These are phyloP conservation scores for Mycena capillaripes DNA, from an alignment of 768 basidiomycete species.

Conservation along the genomic window DNA sequence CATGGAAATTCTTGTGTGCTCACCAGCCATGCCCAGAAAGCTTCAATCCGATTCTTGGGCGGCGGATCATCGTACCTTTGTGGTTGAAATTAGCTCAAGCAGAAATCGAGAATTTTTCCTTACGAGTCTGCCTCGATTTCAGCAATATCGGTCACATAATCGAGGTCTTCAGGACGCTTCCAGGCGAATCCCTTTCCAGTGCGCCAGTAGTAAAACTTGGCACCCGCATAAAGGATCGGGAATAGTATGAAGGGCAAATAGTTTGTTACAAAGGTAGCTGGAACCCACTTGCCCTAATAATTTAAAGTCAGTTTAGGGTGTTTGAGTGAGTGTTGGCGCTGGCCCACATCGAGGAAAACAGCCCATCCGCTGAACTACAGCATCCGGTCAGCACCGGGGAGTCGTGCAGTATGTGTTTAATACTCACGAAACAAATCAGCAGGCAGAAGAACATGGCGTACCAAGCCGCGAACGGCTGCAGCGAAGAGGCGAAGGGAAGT, in stretches of 20 bases:
- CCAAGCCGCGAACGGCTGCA: constrained; percentile 86
- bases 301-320: neutral
- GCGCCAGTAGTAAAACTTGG: constrained; percentile 62
- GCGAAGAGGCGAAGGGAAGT: constrained; percentile 76
- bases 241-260: constrained; percentile 81
- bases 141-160: constrained; percentile 80
- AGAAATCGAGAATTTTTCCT: constrained; percentile 34
- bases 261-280: constrained; percentile 82
- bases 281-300: constrained; percentile 55
- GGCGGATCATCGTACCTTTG: constrained; percentile 75
- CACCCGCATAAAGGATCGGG: constrained; percentile 78
- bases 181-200: constrained; percentile 56
- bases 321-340: neutral
- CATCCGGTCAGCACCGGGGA: neutral
- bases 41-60: constrained; percentile 76
- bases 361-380: constrained; percentile 59
- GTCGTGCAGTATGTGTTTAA: constrained; percentile 46
- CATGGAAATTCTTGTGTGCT: constrained; percentile 45
- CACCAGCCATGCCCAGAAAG: constrained; percentile 87
- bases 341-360: constrained; percentile 51
- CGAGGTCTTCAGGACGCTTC: constrained; percentile 74
- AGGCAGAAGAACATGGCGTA: constrained; percentile 59
- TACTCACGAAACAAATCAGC: constrained; percentile 74
- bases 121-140: constrained; percentile 77
- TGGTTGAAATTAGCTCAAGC: neutral